These are phyloP conservation scores for Orbilia quercus DNA, from an alignment of 2,329 filamentous ascomycete genomes.

Conservation along the genomic window DNA sequence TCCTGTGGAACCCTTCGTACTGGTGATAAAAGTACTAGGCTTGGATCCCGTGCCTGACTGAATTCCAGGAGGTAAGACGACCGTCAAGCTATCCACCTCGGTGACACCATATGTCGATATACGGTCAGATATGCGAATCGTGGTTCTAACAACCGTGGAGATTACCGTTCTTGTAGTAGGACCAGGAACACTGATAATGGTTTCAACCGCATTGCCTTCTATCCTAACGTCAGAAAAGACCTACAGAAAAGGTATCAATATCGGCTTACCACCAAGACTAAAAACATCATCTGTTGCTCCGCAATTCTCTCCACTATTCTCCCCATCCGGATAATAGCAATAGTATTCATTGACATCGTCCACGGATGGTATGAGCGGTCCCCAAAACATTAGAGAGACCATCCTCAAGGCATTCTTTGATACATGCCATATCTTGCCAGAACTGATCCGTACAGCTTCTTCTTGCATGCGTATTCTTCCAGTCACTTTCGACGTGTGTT, in stretches of 20 bases:
- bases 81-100: neutral
- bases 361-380: constrained; percentile 18
- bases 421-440: constrained; percentile 29
- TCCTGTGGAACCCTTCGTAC: neutral
- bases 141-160: neutral
- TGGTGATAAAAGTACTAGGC: neutral
- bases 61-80: neutral
- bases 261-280: constrained; percentile 22
- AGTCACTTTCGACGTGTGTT: constrained; percentile 1
- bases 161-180: neutral
- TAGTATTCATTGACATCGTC: constrained; percentile 30
- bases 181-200: constrained; percentile 17
- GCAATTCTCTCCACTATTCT: constrained; percentile 26
- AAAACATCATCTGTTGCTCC: constrained; percentile 29
- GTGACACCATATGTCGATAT: neutral
- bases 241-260: neutral
- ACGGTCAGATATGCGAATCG: neutral
- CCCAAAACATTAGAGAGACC: constrained; percentile 13
- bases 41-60: neutral
- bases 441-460: constrained; percentile 37
- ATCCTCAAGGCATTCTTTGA: constrained; percentile 24
- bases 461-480: constrained; percentile 18
- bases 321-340: constrained; percentile 24
- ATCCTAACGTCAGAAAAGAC: neutral
- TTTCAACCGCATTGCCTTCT: constrained; percentile 30